Base-by-base conservation (phyloP, 495 filamentous ascomycete species). In the Amorphotheca resinae region DNA sequence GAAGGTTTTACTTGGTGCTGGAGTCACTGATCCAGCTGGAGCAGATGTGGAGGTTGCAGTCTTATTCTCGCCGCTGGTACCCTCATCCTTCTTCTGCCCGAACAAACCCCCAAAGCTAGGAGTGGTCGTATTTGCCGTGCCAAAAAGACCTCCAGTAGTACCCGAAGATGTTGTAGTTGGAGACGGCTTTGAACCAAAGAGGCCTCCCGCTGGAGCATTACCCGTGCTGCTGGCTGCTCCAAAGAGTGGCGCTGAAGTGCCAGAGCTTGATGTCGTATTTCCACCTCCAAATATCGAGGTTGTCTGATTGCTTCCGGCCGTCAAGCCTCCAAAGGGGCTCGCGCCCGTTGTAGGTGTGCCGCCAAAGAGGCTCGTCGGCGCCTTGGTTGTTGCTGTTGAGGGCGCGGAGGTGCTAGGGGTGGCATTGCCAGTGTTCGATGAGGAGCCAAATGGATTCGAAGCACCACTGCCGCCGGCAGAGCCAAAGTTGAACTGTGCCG, bases 311-410 rank as follows among this genome's bases (percentile, higher is more conserved):
- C 32, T 16, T 34, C 34, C 50, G 28, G 52, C 14, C 7, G 32
- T 44, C 23, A 33, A n/a, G 3, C 5, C 1, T 22, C 7, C 17
- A 22, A 38, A 38, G 4, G 21, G 3, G 9, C 18, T 22, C 34
- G 45, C 41, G 11, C 41, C 47, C 20, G 44, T 15, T 20, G 43
- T 42, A 11, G 40, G 16, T 32, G 48, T 38, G 18, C 46, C 47
- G 20, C 55, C 55, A 33, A 68, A 64, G 0, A 64, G 42, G 34
- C 48, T 50, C 39, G 48, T 37, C n/a, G 59, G 9, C 33, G 59
- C 48, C n/a, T 9, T 22, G 3, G 50, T 45, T 12, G 51, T 28
- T 21, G 52, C 40, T 7, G 62, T 52, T n/a, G 64, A 51, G 37
- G 57, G 51, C 50, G 61, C 42, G 6, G 54, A 45, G 6, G 55